phyloP scores from a whole-genome alignment of 108 stramenopile genomes.

The Aureococcus anophagefferens region DNA sequence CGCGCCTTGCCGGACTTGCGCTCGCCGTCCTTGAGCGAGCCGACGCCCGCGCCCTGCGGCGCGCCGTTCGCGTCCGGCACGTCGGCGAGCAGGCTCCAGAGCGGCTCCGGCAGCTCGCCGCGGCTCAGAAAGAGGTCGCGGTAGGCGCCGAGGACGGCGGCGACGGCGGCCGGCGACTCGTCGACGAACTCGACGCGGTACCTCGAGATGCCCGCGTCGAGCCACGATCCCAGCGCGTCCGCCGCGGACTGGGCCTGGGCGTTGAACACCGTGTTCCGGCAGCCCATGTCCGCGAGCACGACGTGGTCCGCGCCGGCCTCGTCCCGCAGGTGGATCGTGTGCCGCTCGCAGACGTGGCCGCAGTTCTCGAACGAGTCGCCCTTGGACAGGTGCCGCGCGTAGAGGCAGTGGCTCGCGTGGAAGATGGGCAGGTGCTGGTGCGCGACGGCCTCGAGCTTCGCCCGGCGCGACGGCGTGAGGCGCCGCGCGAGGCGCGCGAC shows the following conservation, averaged over 20 bases:
- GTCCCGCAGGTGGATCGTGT: conserved; percentile 61
- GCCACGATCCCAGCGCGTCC: conserved; percentile 45
- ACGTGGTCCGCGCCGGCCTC: conserved; percentile 54
- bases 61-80: neutral
- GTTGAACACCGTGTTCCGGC: conserved; percentile 64
- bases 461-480: conserved; percentile 21
- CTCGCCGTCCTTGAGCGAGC: neutral
- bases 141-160: conserved; percentile 42
- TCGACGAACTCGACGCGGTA: conserved; percentile 63
- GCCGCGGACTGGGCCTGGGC: conserved; percentile 55
- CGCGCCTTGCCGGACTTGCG: neutral
- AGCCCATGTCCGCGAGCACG: conserved; percentile 71
- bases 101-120: neutral
- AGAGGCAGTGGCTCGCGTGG: conserved; percentile 68
- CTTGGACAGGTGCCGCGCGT: conserved; percentile 55
- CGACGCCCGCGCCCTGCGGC: neutral
- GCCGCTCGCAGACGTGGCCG: conserved; percentile 62
- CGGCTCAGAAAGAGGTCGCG: conserved; percentile 20
- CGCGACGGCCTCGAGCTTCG: conserved; percentile 50
- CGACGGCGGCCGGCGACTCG: conserved; percentile 41
- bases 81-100: neutral
- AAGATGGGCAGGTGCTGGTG: conserved; percentile 65
- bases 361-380: conserved; percentile 64
- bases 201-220: conserved; percentile 37
- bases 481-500: conserved; percentile 45